A percentile compares a stretch with the other conserved stretches of the same genome.
These are phyloP conservation scores for Candida albicans DNA, from an alignment of 1,139 yeast genomes.

Conservation along the genomic window DNA sequence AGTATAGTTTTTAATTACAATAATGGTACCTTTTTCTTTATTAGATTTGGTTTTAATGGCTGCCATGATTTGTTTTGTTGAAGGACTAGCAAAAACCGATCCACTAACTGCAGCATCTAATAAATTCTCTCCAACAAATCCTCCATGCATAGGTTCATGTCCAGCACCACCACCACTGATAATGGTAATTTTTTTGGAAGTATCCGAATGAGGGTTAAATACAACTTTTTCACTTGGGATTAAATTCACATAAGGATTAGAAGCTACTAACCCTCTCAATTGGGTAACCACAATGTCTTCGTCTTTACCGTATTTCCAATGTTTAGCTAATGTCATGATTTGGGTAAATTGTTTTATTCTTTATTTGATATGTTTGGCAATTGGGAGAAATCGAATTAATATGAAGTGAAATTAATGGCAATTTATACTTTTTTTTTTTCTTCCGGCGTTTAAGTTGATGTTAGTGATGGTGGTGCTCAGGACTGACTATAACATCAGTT, in stretches of 20 bases:
- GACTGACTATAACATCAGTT: too few species aligned
- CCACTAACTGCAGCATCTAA: slow-evolving; percentile 90
- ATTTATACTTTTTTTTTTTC: too few species aligned
- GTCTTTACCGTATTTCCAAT: slow-evolving; percentile 48
- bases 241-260: slow-evolving; percentile 64
- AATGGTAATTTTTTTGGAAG: slow-evolving; percentile 59
- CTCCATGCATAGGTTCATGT: slow-evolving; percentile 92
- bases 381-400: neutral
- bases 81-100: slow-evolving; percentile 86
- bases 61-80: slow-evolving; percentile 80
- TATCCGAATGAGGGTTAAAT: slow-evolving; percentile 41
- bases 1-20: slow-evolving; percentile 87
- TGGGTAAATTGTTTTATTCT: neutral
- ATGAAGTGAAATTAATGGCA: too few species aligned
- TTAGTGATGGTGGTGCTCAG: too few species aligned
- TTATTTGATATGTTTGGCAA: neutral
- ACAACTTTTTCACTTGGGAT: slow-evolving; percentile 71
- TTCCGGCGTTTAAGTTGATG: too few species aligned
- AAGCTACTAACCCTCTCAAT: slow-evolving; percentile 64
- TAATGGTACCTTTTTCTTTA: slow-evolving; percentile 61
- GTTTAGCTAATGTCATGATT: slow-evolving; percentile 35
- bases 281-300: slow-evolving; percentile 66
- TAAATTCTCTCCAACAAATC: slow-evolving; percentile 81
- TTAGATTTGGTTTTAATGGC: slow-evolving; percentile 63
- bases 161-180: slow-evolving; percentile 96